These are phyloP conservation scores for Gardenia jasminoides DNA, from an alignment of 257 asterid genomes.

Conservation along the genomic window DNA sequence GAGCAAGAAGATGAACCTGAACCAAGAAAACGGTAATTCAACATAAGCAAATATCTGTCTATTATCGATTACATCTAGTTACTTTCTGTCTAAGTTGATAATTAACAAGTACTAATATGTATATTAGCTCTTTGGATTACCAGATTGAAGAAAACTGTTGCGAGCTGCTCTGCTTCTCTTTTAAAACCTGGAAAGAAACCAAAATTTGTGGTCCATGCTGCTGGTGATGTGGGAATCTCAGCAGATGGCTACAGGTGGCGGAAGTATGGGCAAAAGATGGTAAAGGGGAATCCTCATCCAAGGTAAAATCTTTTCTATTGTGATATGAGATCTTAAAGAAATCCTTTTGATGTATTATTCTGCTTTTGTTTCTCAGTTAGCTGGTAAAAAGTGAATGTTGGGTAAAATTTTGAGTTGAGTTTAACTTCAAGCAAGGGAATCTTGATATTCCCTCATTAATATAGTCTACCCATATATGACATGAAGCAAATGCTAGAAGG, in stretches of 20 bases:
- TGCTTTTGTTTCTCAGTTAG: not conserved
- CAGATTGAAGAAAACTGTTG: slow-evolving; percentile 64
- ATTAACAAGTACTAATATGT: not conserved
- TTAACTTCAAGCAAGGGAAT: not conserved
- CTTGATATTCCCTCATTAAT: not conserved
- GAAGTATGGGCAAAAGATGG: slow-evolving; percentile 97
- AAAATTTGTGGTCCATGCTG: slow-evolving; percentile 79
- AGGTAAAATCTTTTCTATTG: slow-evolving; percentile 46
- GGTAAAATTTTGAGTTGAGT: not conserved
- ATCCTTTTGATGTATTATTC: not conserved
- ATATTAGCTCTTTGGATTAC: slow-evolving; percentile 12
- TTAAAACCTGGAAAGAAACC: slow-evolving; percentile 70
- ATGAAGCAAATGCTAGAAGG: not conserved
- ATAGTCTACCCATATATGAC: not conserved
- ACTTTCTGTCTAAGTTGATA: slow-evolving; percentile 6
- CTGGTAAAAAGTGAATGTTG: not conserved
- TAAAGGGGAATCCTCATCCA: slow-evolving; percentile 95
- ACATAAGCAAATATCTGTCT: not conserved
- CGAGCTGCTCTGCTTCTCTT: slow-evolving; percentile 42
- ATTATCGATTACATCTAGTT: slow-evolving; percentile 9
- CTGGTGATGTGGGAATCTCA: slow-evolving; percentile 84
- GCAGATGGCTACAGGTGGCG: slow-evolving; percentile 99
- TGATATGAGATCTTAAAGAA: slow-evolving; percentile 12
- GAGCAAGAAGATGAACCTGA: slow-evolving; percentile 53
- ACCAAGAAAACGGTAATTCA: slow-evolving; percentile 50